phyloP scores from a whole-genome alignment of 1,284 basidiomycete species.

The Apiotrichum mycotoxinovorans region DNA sequence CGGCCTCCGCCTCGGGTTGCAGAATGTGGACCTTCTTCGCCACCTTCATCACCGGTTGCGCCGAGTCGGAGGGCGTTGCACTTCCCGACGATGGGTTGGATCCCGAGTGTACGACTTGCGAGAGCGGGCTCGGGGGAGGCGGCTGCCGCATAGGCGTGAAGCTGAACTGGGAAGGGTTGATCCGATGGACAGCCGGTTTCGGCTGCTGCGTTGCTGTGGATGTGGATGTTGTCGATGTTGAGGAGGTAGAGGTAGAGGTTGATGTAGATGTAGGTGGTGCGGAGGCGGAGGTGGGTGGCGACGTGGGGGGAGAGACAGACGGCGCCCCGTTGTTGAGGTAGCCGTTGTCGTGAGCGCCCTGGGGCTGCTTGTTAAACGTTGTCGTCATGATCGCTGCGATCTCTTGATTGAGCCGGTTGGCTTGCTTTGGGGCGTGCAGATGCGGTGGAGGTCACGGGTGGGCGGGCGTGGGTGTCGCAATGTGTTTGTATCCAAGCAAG shows the following conservation, averaged over 20 bases:
- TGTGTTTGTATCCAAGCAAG: no score
- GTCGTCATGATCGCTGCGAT: background rate
- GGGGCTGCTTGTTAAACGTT: background rate
- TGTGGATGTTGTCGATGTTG: slow-evolving; percentile 7
- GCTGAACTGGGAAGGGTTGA: slow-evolving; percentile 14
- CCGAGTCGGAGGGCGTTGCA: background rate
- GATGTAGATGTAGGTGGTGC: background rate
- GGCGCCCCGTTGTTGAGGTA: background rate
- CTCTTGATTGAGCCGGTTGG: no score
- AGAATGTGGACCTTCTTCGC: slow-evolving; percentile 17
- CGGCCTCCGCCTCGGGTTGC: slow-evolving; percentile 10
- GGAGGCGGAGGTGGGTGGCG: background rate
- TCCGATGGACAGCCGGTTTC: background rate
- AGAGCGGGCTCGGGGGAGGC: slow-evolving; percentile 34
- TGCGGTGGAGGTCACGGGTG: no score
- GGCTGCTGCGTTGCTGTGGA: background rate
- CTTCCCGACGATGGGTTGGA: background rate
- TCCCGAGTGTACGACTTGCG: slow-evolving; percentile 3
- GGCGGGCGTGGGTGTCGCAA: no score
- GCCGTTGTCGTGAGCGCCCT: background rate
- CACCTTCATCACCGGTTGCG: background rate
- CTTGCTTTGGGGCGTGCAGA: no score
- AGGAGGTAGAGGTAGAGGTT: background rate
- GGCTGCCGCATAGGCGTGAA: slow-evolving; percentile 29
- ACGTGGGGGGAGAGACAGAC: no score